Evolutionary conservation across 805 yeast species (phyloP).

Genomic region (Candida qinlingensis): DNA sequence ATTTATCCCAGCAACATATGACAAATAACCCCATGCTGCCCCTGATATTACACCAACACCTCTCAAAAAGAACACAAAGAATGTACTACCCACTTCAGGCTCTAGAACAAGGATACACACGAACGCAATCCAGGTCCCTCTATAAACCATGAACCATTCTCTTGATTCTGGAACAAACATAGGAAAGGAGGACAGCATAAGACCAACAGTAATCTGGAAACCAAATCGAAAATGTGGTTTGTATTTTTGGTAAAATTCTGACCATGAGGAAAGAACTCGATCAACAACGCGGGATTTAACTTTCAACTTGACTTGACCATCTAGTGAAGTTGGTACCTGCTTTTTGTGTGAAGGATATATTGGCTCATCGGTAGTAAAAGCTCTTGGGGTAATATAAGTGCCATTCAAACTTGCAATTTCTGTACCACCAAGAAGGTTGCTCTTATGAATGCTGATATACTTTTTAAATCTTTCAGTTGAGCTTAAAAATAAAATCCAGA

Average conservation of each 20-base stretch:
- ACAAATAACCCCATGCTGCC: slow-evolving; percentile 43
- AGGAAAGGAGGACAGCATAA: slow-evolving; percentile 44
- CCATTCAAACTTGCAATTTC: slow-evolving; percentile 35
- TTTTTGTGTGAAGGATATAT: background rate
- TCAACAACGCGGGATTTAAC: background rate
- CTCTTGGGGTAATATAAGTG: slow-evolving; percentile 4
- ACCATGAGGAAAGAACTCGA: background rate
- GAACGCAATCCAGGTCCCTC: slow-evolving; percentile 52
- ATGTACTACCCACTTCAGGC: slow-evolving; percentile 46
- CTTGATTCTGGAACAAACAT: slow-evolving; percentile 43
- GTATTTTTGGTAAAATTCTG: slow-evolving; percentile 11
- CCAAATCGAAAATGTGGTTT: slow-evolving; percentile 40
- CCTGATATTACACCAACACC: slow-evolving; percentile 43
- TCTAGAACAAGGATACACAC: slow-evolving; percentile 45
- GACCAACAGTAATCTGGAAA: slow-evolving; percentile 38
- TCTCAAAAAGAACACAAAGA: slow-evolving; percentile 41
- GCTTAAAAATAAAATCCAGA: slow-evolving; percentile 40
- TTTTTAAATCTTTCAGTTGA: slow-evolving; percentile 29
- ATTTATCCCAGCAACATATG: slow-evolving; percentile 39
- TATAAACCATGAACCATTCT: slow-evolving; percentile 41
- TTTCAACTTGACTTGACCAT: background rate
- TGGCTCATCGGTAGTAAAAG: background rate
- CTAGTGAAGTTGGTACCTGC: background rate
- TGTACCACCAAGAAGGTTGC: slow-evolving; percentile 17
- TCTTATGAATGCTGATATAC: slow-evolving; percentile 30